These are phyloP conservation scores for Mycena leptocephala DNA, from an alignment of 768 basidiomycete genomes.

Conservation along the genomic window DNA sequence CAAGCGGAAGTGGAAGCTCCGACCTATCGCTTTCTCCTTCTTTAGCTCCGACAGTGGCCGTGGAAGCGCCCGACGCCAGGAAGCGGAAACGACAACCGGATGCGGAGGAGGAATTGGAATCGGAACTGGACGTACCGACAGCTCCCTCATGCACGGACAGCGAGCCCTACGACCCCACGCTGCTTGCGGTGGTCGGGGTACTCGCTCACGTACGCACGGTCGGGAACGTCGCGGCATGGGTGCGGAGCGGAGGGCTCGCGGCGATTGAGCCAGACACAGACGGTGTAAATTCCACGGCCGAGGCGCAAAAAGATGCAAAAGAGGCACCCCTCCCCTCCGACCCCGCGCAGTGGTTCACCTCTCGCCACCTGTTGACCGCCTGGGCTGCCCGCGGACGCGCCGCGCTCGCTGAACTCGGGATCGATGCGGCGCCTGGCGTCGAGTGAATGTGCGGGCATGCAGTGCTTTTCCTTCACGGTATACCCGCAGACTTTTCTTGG, in stretches of 20 bases:
- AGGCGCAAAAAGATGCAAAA: background rate
- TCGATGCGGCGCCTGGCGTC: slow-evolving; percentile 47
- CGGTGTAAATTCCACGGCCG: background rate
- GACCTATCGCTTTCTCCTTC: background rate
- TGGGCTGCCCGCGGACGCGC: slow-evolving; percentile 71
- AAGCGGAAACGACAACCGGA: slow-evolving; percentile 31
- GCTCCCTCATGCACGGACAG: slow-evolving; percentile 25
- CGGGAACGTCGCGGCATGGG: slow-evolving; percentile 67
- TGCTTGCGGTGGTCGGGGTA: slow-evolving; percentile 65
- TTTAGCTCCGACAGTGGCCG: background rate
- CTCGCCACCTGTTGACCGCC: slow-evolving; percentile 54
- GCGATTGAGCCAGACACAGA: slow-evolving; percentile 15
- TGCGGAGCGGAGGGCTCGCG: slow-evolving; percentile 59
- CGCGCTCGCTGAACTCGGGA: slow-evolving; percentile 65
- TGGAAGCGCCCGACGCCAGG: background rate
- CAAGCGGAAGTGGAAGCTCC: background rate
- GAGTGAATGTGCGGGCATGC: slow-evolving; percentile 6
- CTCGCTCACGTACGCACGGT: slow-evolving; percentile 61
- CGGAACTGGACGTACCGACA: background rate
- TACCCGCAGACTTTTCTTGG: background rate
- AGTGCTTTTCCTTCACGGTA: background rate
- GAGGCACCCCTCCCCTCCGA: slow-evolving; percentile 6
- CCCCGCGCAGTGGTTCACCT: slow-evolving; percentile 67
- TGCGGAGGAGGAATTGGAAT: background rate
- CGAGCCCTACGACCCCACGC: slow-evolving; percentile 54